phyloP scores from a whole-genome alignment of 1,139 yeast species.

The Candida frijolesensis region DNA sequence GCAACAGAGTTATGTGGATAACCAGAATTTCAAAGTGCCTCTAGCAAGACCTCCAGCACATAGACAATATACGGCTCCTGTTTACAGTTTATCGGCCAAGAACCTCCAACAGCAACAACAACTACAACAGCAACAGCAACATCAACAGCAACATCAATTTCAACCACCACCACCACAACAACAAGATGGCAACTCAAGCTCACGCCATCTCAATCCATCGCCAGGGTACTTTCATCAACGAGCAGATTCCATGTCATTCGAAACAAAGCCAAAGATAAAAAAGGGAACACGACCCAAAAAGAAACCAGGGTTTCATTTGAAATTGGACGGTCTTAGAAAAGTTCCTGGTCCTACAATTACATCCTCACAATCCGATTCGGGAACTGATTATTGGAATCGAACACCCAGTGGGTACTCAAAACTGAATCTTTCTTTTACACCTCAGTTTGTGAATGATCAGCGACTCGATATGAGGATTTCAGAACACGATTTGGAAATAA shows the following conservation, averaged over 20 bases:
- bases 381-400: constrained; percentile 20
- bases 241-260: constrained; percentile 3
- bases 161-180: neutral
- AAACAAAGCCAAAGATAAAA: constrained; percentile 14
- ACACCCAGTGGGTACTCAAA: constrained; percentile 10
- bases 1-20: neutral
- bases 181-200: neutral
- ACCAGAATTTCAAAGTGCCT: neutral
- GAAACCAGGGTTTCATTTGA: constrained; percentile 18
- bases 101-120: constrained; percentile 7
- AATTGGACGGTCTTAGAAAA: constrained; percentile 16
- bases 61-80: constrained; percentile 7
- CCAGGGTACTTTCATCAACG: neutral
- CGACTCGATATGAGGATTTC: constrained; percentile 8
- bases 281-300: constrained; percentile 18
- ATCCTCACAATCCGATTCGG: constrained; percentile 20
- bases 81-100: constrained; percentile 3
- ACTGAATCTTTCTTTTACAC: constrained; percentile 11
- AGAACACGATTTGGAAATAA: constrained; percentile 12
- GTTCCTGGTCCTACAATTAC: constrained; percentile 8
- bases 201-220: neutral
- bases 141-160: neutral
- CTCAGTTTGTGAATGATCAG: constrained; percentile 6
- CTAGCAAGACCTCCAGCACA: constrained; percentile 4
- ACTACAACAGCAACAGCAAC: constrained; percentile 5